These are phyloP conservation scores for Phytopythium montanum DNA, from an alignment of 352 stramenopile genomes.

Conservation along the genomic window DNA sequence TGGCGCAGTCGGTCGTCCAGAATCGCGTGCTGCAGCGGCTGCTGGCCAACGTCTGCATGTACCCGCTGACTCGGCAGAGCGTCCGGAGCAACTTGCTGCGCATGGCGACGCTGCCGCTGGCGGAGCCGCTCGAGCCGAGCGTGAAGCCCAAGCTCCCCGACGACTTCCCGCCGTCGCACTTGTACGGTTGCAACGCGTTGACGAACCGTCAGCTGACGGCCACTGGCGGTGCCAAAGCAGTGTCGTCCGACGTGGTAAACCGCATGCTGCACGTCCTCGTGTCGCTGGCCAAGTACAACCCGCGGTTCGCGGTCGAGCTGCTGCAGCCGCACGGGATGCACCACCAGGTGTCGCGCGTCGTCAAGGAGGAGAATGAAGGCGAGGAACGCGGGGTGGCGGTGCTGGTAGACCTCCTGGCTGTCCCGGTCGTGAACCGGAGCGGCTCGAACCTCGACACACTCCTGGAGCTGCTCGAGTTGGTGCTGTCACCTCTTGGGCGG, in stretches of 20 bases:
- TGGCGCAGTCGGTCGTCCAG: constrained; percentile 76
- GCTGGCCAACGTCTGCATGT: constrained; percentile 75
- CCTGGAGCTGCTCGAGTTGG: constrained; percentile 88
- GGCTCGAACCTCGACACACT: constrained; percentile 92
- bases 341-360: constrained; percentile 15
- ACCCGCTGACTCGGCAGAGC: constrained; percentile 61
- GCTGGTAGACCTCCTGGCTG: constrained; percentile 88
- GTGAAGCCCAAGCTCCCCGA: constrained; percentile 30
- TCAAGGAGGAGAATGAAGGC: constrained; percentile 9
- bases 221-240: constrained; percentile 10
- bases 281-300: constrained; percentile 90
- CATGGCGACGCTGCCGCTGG: constrained; percentile 52
- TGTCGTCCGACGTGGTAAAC: constrained; percentile 86
- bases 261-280: constrained; percentile 87
- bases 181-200: constrained; percentile 54
- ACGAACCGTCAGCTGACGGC: constrained; percentile 7
- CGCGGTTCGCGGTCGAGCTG: constrained; percentile 88
- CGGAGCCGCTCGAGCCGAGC: constrained; percentile 28
- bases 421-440: constrained; percentile 83
- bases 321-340: constrained; percentile 65
- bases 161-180: constrained; percentile 48
- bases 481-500: constrained; percentile 85
- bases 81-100: constrained; percentile 62
- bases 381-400: constrained; percentile 48
- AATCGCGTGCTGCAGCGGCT: constrained; percentile 81